Evolutionary conservation across 2,329 filamentous ascomycete species (phyloP).

Genomic region (Cytospora piceae): DNA sequence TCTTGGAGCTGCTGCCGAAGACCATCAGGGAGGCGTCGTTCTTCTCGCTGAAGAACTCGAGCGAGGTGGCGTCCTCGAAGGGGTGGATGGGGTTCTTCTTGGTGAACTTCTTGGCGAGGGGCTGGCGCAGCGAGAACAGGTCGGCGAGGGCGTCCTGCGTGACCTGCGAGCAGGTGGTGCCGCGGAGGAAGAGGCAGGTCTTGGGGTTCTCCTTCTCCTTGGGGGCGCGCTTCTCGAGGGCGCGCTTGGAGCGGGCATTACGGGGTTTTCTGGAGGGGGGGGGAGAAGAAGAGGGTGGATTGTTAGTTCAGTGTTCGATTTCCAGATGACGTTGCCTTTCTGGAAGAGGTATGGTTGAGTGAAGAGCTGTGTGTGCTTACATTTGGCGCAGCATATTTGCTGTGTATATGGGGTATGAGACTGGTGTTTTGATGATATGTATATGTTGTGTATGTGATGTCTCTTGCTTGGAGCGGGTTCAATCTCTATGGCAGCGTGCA

Average conservation of each 20-base stretch:
- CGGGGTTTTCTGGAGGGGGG: constrained; percentile 55
- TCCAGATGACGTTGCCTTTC: neutral
- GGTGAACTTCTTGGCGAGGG: constrained; percentile 85
- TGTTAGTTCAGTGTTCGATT: neutral
- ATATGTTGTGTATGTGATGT: constrained; percentile 1
- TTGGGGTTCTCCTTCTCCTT: constrained; percentile 90
- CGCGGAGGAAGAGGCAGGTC: constrained; percentile 85
- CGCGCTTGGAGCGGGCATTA: constrained; percentile 89
- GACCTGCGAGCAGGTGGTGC: constrained; percentile 81
- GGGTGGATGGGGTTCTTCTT: constrained; percentile 97
- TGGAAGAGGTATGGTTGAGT: neutral
- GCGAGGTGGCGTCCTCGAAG: constrained; percentile 84
- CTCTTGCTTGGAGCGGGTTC: neutral
- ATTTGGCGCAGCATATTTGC: constrained; percentile 55
- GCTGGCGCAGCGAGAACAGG: constrained; percentile 81
- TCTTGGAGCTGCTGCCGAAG: constrained; percentile 87
- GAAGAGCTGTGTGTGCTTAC: constrained; percentile 39
- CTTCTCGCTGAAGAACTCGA: constrained; percentile 96
- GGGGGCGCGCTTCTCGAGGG: constrained; percentile 89
- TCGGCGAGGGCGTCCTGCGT: constrained; percentile 84
- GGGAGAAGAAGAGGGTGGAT: neutral
- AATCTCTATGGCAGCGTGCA: neutral
- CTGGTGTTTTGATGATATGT: neutral
- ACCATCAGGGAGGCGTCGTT: constrained; percentile 89
- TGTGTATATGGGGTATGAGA: neutral